Evolutionary conservation across 2,329 filamentous ascomycete genomes (phyloP).

Genomic region (Sporothrix curviconia): DNA sequence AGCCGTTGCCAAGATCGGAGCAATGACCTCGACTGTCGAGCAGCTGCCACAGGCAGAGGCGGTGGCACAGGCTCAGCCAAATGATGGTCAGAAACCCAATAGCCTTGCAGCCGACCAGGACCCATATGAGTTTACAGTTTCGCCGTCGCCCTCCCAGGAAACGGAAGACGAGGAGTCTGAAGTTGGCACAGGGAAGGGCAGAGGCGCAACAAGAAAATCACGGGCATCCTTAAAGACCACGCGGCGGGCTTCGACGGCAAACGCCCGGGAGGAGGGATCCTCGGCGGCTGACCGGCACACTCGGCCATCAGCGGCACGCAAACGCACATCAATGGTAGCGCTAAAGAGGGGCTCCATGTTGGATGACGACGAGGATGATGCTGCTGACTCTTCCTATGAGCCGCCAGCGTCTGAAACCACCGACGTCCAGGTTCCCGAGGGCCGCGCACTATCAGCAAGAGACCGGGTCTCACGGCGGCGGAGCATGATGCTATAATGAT

Average conservation of each 20-base stretch:
- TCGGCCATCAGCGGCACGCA: slow-evolving; percentile 26
- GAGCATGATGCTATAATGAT: slow-evolving; percentile 53
- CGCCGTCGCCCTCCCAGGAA: slow-evolving; percentile 33
- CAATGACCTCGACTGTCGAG: neutral
- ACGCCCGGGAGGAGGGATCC: neutral
- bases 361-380: slow-evolving; percentile 29
- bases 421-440: slow-evolving; percentile 15
- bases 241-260: slow-evolving; percentile 10
- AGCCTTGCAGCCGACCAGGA: slow-evolving; percentile 27
- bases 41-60: neutral
- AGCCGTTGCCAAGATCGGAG: neutral
- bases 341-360: slow-evolving; percentile 29
- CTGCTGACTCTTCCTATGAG: slow-evolving; percentile 25
- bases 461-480: slow-evolving; percentile 41
- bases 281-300: slow-evolving; percentile 18
- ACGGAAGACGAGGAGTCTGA: slow-evolving; percentile 7
- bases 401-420: slow-evolving; percentile 20
- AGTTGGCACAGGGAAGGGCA: neutral
- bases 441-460: slow-evolving; percentile 18
- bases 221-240: slow-evolving; percentile 3
- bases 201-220: neutral
- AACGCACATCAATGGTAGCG: slow-evolving; percentile 38
- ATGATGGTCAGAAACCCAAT: slow-evolving; percentile 26
- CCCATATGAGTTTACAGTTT: slow-evolving; percentile 49
- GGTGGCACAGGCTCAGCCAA: slow-evolving; percentile 4